Conservation (phyloP, 148 eudicot genomes). For the Nyssa sinensis region DNA sequence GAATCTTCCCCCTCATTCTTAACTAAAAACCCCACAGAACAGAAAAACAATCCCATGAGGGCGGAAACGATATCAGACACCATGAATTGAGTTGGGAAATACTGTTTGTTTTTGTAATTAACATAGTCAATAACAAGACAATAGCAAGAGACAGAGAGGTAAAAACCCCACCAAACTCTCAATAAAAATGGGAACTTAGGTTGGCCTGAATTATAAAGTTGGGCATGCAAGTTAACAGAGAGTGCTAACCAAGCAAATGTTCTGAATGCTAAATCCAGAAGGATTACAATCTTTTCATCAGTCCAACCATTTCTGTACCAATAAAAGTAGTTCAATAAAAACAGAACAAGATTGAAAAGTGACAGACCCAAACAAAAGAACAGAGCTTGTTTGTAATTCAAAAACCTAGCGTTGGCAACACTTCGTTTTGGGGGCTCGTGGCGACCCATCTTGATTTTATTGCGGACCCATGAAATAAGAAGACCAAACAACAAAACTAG, state of each 20-base stretch:
- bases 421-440: constrained; percentile 24
- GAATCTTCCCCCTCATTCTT: constrained; percentile 24
- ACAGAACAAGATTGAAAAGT: constrained; percentile 34
- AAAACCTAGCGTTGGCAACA: constrained; percentile 13
- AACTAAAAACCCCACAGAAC: constrained; percentile 37
- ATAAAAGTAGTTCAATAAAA: constrained; percentile 36
- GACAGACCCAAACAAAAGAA: constrained; percentile 34
- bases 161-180: constrained; percentile 60
- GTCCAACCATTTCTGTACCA: constrained; percentile 60
- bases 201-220: constrained; percentile 23
- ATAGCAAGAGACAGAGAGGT: constrained; percentile 41
- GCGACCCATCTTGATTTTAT: neutral
- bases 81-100: constrained; percentile 26
- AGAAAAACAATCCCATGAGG: constrained; percentile 35
- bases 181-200: constrained; percentile 42
- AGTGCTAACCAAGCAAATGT: constrained; percentile 40
- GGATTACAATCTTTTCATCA: constrained; percentile 32
- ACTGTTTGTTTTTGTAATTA: constrained; percentile 12
- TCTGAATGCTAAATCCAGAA: constrained; percentile 40
- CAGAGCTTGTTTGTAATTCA: constrained; percentile 36
- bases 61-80: constrained; percentile 44
- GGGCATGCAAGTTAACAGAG: constrained; percentile 34
- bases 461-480: neutral
- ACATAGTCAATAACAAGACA: constrained; percentile 37
- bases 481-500: neutral